Evolutionary conservation across 2,329 filamentous ascomycete genomes (phyloP), one percentile per base, ranked within the genome.

Genomic region (Colletotrichum cordylinicola): DNA sequence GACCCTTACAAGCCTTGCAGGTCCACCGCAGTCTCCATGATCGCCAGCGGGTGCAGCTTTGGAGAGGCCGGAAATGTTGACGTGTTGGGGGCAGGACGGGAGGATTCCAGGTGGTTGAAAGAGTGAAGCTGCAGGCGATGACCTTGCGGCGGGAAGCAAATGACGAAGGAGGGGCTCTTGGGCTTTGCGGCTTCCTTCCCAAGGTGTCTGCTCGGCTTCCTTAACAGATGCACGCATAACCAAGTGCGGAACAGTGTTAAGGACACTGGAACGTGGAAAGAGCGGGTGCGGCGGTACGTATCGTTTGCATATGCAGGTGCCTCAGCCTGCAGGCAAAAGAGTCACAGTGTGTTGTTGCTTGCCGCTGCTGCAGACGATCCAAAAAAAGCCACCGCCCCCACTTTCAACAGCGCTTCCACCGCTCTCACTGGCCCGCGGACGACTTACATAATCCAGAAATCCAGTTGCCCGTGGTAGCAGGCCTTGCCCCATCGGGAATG

Each of bases 381-480:
- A 64, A 75, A 75, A 68, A 75, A 75, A 73, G 73, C 15, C 33
- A 52, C 31, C 27, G 9, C 18, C 24, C 31, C 73, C 73, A 68
- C 56, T 48, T 13, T 15, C 8, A 13, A 3, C 18, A 58, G n/a
- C n/a, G 39, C 21, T 31, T 24, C 43, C 64, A 6, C 7, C 33
- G 12, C 31, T 21, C 55, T 75, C 52, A 73, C n/a, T 75, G 55
- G 69, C 24, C n/a, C 13, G 0, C 16, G 6, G 6, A 6, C 2
- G 64, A 10, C 16, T 76, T 76, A 76, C 70, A 39, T 76, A 73
- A 74, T 5, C 1, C 5, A 5, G 1, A 1, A 18, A 24, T 52
- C 70, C 70, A 74, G 77, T 78, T 78, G 77, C 77, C 75, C 75
- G 75, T 78, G 72, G 77, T 77, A 75, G 72, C 75, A 77, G n/a